Evolutionary conservation across 495 filamentous ascomycete species (phyloP).

Genomic region (Lasiosphaeris hirsuta): DNA sequence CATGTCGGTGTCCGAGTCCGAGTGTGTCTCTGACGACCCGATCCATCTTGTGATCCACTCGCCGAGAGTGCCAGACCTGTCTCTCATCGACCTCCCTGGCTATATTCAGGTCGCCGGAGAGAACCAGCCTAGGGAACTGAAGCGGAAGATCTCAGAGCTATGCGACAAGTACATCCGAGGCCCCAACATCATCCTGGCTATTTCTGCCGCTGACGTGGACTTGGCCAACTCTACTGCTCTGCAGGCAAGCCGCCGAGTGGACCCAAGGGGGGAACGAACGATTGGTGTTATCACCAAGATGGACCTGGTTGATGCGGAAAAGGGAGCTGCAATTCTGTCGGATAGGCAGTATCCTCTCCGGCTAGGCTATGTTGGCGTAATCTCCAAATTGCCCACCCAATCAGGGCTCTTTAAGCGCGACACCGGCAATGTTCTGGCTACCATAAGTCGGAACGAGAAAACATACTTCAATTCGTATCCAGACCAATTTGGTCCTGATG

Average conservation of each 20-base stretch:
- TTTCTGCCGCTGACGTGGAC: conserved; percentile 96
- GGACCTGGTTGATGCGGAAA: conserved; percentile 86
- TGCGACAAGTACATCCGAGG: conserved; percentile 98
- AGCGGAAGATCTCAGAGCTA: conserved; percentile 91
- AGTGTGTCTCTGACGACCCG: conserved; percentile 94
- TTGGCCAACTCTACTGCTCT: conserved; percentile 94
- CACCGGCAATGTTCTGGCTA: conserved; percentile 71
- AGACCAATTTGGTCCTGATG: conserved; percentile 68
- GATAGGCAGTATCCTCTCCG: conserved; percentile 93
- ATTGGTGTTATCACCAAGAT: conserved; percentile 99
- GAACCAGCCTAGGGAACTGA: conserved; percentile 87
- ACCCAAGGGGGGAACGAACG: conserved; percentile 90
- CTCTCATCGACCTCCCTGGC: conserved; percentile 91
- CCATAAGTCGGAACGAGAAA: conserved; percentile 85
- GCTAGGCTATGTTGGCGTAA: conserved; percentile 95
- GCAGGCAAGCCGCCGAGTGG: conserved; percentile 83
- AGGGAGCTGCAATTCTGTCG: conserved; percentile 71
- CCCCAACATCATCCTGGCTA: conserved; percentile 94
- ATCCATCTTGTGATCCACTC: conserved; percentile 95
- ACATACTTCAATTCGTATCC: conserved; percentile 85
- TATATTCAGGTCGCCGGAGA: conserved; percentile 94
- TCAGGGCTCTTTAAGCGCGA: conserved; percentile 82
- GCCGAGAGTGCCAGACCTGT: conserved; percentile 91
- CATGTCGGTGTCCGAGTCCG: conserved; percentile 78
- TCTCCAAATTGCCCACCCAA: conserved; percentile 69